These are phyloP conservation scores for Globisporangium emineosum DNA, from an alignment of 352 stramenopile species.

Conservation along the genomic window DNA sequence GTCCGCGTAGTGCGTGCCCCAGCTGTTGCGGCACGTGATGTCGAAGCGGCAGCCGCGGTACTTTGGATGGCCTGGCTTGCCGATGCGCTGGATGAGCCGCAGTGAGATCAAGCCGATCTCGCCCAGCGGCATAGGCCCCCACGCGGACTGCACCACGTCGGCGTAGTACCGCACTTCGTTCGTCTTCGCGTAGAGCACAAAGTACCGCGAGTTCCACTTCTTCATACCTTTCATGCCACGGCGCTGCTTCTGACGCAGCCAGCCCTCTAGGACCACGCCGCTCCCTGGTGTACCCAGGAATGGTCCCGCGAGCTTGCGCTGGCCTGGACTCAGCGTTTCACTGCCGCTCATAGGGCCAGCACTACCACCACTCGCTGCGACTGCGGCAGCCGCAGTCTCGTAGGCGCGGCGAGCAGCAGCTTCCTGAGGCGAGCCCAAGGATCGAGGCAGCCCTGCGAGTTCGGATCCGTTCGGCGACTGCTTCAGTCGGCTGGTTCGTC, in stretches of 20 bases:
- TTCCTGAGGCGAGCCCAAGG: slow-evolving; percentile 20
- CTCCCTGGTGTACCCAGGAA: slow-evolving; percentile 52
- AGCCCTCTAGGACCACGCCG: slow-evolving; percentile 74
- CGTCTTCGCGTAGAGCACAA: slow-evolving; percentile 69
- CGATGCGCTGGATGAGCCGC: slow-evolving; percentile 77
- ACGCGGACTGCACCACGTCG: slow-evolving; percentile 75
- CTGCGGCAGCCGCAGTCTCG: slow-evolving; percentile 10
- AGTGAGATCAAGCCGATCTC: slow-evolving; percentile 81
- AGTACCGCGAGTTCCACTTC: slow-evolving; percentile 84
- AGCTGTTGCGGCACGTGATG: slow-evolving; percentile 80
- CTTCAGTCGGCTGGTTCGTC: slow-evolving; percentile 47
- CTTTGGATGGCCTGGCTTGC: slow-evolving; percentile 74
- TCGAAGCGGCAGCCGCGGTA: slow-evolving; percentile 84
- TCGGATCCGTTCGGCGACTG: slow-evolving; percentile 42
- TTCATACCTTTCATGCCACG: slow-evolving; percentile 78
- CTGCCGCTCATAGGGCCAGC: background rate
- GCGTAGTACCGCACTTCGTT: slow-evolving; percentile 82
- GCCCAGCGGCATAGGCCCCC: slow-evolving; percentile 66
- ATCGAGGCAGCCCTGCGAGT: slow-evolving; percentile 18
- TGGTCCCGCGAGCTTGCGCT: slow-evolving; percentile 50
- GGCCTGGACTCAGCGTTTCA: slow-evolving; percentile 37
- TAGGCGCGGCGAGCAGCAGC: slow-evolving; percentile 20
- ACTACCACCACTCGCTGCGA: slow-evolving; percentile 12
- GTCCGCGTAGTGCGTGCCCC: slow-evolving; percentile 74
- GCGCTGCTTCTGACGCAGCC: slow-evolving; percentile 79